Evolutionary conservation across 23 red algal genomes (phyloP), one percentile per base, ranked within the genome.

Genomic region (Agarophyton chilense): DNA sequence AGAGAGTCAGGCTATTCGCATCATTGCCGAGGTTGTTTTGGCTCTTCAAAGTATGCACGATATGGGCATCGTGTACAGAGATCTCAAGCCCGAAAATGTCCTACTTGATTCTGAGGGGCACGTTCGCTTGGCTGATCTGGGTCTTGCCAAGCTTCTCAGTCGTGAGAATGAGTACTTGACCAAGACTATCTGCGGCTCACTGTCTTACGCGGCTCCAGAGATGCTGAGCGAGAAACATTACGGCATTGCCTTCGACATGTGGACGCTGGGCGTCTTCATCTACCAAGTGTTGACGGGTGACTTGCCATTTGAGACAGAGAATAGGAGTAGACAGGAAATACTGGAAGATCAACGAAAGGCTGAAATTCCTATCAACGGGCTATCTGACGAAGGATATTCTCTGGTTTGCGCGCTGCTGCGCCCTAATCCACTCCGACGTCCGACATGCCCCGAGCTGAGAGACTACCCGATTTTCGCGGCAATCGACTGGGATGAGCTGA

Each of bases 11-110:
- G 90, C 92, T 4, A 77, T 79, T 49, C 86, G 91, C 42, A 93
- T 94, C 45, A 87, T 93, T 24, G 92, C 96, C 18, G 96, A 98
- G 71, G 86, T 95, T 42, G 52, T 95, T 42, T 31, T 95, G 36
- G 92, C 96, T 16, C 72, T 98, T 22, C 85, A 95, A 64, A 86
- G 75, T 62, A 71, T 98, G 56, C 96, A 98, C 70, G 78, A 92
- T 5, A 72, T 82, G 79, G 96, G 86, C 17, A 91, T 94, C 49
- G 87, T 98, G 31, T 98, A 93, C 81, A 53, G 96, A 35, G 96
- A 98, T 72, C 78, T 98, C 33, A 98, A 98, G 70, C 92, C 92
- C 2, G 96, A 98, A 73, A 98, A 92, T 47, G 77, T 98, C 10
- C 75, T 98, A 6, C 32, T 95, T 28, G 92, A 95, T 66, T 72